phyloP scores from a whole-genome alignment of 345 rosid species.

The Capsella bursapastoris region DNA sequence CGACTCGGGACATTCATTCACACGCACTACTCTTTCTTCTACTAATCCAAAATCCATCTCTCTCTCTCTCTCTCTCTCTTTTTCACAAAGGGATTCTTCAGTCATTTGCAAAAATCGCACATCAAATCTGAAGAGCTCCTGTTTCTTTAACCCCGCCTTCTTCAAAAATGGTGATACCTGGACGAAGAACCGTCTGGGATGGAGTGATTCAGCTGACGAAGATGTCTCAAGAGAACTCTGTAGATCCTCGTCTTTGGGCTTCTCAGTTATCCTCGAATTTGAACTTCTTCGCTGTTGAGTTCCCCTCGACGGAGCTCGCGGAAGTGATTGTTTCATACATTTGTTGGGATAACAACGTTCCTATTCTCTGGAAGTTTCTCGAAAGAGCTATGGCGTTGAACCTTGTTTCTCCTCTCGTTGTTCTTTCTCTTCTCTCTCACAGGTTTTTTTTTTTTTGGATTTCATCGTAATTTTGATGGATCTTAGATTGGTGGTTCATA shows the following conservation, averaged over 20 bases:
- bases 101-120: too few species aligned
- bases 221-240: conserved; percentile 61
- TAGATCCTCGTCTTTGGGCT: conserved; percentile 81
- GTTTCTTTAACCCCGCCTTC: too few species aligned
- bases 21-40: too few species aligned
- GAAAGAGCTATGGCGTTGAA: conserved; percentile 72
- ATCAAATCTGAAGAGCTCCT: too few species aligned
- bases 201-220: conserved; percentile 65
- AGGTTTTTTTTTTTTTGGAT: too few species aligned
- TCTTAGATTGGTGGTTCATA: background rate
- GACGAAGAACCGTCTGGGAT: conserved; percentile 62
- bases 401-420: conserved; percentile 79
- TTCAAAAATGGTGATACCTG: conserved; percentile 44
- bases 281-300: conserved; percentile 55
- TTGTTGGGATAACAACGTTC: conserved; percentile 88
- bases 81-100: too few species aligned
- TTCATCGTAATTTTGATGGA: conserved; percentile 12
- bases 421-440: conserved; percentile 76
- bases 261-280: conserved; percentile 65
- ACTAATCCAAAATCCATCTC: too few species aligned
- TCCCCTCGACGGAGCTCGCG: conserved; percentile 82
- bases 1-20: too few species aligned
- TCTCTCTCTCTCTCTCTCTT: too few species aligned
- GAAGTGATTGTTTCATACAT: conserved; percentile 72
- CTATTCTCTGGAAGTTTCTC: conserved; percentile 87